Evolutionary conservation across 2,329 filamentous ascomycete species (phyloP).

Genomic region (Rhexocercosporidium sp.): DNA sequence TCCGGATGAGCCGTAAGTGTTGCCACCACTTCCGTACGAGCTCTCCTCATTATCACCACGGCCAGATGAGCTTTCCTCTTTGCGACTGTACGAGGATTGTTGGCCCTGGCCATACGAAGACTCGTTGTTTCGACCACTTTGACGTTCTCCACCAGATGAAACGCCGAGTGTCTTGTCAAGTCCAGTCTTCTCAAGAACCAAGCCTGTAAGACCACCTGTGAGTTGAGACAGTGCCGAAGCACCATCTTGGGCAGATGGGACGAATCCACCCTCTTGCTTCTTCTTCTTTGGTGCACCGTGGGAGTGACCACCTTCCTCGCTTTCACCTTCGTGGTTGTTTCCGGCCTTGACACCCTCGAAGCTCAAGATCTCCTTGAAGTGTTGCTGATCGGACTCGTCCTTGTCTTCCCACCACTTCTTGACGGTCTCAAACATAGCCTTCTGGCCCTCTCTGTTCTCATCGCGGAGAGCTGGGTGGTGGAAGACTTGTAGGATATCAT

Average conservation of each 20-base stretch:
- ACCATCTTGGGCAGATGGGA: constrained; percentile 22
- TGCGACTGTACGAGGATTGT: constrained; percentile 5
- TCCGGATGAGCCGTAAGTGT: constrained; percentile 11
- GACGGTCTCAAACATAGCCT: constrained; percentile 77
- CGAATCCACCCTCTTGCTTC: constrained; percentile 5
- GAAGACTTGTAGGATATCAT: constrained; percentile 79
- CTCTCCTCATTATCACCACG: constrained; percentile 6
- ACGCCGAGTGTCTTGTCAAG: constrained; percentile 14
- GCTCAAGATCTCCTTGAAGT: constrained; percentile 75
- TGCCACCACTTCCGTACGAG: constrained; percentile 12
- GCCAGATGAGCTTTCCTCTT: constrained; percentile 7
- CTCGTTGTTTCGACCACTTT: constrained; percentile 9
- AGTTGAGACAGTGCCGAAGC: constrained; percentile 4
- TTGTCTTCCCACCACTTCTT: constrained; percentile 80
- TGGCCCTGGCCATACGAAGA: constrained; percentile 5
- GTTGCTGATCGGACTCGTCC: constrained; percentile 63
- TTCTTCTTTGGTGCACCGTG: constrained; percentile 17
- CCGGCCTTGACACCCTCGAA: constrained; percentile 67
- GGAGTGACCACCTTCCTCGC: constrained; percentile 18
- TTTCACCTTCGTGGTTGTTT: constrained; percentile 21
- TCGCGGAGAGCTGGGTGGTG: constrained; percentile 83
- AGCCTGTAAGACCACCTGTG: constrained; percentile 12
- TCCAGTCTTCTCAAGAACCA: constrained; percentile 18
- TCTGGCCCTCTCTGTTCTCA: constrained; percentile 70
- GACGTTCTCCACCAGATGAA: background rate